Evolutionary conservation across 2,329 filamentous ascomycete species (phyloP), one percentile per base, ranked within the genome.

Genomic region (Zalaria sp.): DNA sequence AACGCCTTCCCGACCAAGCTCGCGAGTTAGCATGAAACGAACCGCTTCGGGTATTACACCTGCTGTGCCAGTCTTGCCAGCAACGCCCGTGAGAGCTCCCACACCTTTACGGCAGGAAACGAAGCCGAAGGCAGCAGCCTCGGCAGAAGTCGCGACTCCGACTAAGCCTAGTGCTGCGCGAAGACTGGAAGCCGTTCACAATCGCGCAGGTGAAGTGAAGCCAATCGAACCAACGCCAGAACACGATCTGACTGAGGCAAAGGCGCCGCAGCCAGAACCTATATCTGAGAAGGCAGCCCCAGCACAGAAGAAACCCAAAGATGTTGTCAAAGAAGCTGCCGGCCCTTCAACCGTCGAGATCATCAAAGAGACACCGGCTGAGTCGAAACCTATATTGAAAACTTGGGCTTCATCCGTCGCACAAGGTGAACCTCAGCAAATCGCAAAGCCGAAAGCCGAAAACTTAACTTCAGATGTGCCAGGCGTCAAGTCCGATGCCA

Each of bases 41-140:
- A 45, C 37, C 45, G 45, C 53, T 55, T 36, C 54, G 47, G 43
- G 62, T 54, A 46, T 59, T n/a, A 38, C 54, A 31, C 57, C 57
- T 5, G 64, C 58, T 39, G 48, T 66, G 11, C 65, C 64, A 28
- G 50, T 67, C 7, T 46, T 63, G 6, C 63, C 61, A 35, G 51
- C 51, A n/a, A 64, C 58, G 10, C 58, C 63, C 5, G 49, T 50
- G 25, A 49, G 54, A 32, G 45, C 46, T 35, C 47, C 53, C 4
- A 58, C 59, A 10, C 53, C 60, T n/a, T 49, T 49, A 3, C 45
- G 45, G 34, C 42, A 47, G 25, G 51, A 43, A 5, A 38, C 29
- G 27, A 43, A 26, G 31, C 31, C 41, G 25, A 29, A 38, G 5
- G 41, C 36, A n/a, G 31, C 25, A 26, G 11, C 29, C 5, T 9